Conservation (phyloP, 495 filamentous ascomycete genomes). For the Aspergillus taichungensis region DNA sequence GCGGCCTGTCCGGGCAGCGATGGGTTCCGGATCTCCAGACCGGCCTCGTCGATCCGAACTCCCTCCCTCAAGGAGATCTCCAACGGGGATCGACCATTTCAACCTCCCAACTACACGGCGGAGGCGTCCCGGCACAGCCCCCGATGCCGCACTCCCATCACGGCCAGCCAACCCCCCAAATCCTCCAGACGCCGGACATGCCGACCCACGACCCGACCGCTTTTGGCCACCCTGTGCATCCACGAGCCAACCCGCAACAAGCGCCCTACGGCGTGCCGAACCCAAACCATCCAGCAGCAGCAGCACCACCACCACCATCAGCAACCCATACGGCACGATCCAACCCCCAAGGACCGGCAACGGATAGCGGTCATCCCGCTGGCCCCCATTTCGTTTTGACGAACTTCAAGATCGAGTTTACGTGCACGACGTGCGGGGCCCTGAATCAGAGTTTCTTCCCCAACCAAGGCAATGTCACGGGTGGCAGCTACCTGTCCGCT, state of each 20-base stretch:
- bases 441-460: constrained; percentile 40
- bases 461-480: constrained; percentile 34
- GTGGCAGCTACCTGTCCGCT: constrained; percentile 22
- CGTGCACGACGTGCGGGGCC: constrained; percentile 35
- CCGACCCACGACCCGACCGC: constrained; percentile 14
- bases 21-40: constrained; percentile 28
- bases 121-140: constrained; percentile 15
- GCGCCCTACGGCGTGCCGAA: constrained; percentile 14
- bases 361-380: constrained; percentile 17
- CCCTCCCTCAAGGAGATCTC: constrained; percentile 17
- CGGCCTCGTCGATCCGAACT: constrained; percentile 21
- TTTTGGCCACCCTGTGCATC: constrained; percentile 13
- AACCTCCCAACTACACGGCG: constrained; percentile 15
- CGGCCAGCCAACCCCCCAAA: constrained; percentile 11
- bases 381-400: constrained; percentile 27
- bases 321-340: constrained; percentile 9
- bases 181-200: constrained; percentile 13
- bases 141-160: constrained; percentile 7
- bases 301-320: constrained; percentile 8
- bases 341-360: constrained; percentile 19
- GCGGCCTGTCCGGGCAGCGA: constrained; percentile 23
- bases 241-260: constrained; percentile 15
- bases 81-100: constrained; percentile 12
- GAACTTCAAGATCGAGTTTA: constrained; percentile 41
- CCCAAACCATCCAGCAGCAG: constrained; percentile 11